Conservation (phyloP, 768 basidiomycete species). For the Rhizopogon salebrosus region DNA sequence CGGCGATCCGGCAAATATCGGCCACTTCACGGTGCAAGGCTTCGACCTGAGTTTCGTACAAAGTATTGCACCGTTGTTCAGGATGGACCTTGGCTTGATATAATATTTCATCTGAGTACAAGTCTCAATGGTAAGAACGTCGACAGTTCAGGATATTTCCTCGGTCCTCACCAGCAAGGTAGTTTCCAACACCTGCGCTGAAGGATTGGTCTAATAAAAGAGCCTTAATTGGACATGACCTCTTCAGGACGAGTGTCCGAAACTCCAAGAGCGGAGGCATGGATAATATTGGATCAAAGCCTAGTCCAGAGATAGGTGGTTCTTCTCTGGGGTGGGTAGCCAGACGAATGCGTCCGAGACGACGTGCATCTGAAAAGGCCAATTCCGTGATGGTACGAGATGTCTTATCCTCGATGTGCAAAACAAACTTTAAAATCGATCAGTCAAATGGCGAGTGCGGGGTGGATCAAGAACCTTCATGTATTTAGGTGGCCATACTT, state of each 20-base stretch:
- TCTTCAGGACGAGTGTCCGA: slow-evolving; percentile 39
- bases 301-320: slow-evolving; percentile 65
- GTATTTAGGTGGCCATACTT: slow-evolving; percentile 61
- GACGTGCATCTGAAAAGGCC: slow-evolving; percentile 68
- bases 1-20: slow-evolving; percentile 55
- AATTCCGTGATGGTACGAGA: slow-evolving; percentile 41
- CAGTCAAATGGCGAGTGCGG: not conserved
- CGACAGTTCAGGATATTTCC: not conserved
- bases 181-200: slow-evolving; percentile 78
- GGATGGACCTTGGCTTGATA: slow-evolving; percentile 75
- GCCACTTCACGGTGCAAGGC: slow-evolving; percentile 47
- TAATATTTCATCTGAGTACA: slow-evolving; percentile 55
- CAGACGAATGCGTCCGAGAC: slow-evolving; percentile 67
- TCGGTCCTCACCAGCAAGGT: slow-evolving; percentile 59
- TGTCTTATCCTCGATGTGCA: slow-evolving; percentile 45
- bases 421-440: slow-evolving; percentile 43
- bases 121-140: not conserved
- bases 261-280: slow-evolving; percentile 60
- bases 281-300: slow-evolving; percentile 71
- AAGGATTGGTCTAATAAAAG: slow-evolving; percentile 78
- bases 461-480: slow-evolving; percentile 42
- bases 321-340: slow-evolving; percentile 51
- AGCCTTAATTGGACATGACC: slow-evolving; percentile 65
- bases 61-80: slow-evolving; percentile 54
- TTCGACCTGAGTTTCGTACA: slow-evolving; percentile 44